These are phyloP conservation scores for Leishmania martiniquensis DNA, from an alignment of 208 protist genomes.

Conservation along the genomic window DNA sequence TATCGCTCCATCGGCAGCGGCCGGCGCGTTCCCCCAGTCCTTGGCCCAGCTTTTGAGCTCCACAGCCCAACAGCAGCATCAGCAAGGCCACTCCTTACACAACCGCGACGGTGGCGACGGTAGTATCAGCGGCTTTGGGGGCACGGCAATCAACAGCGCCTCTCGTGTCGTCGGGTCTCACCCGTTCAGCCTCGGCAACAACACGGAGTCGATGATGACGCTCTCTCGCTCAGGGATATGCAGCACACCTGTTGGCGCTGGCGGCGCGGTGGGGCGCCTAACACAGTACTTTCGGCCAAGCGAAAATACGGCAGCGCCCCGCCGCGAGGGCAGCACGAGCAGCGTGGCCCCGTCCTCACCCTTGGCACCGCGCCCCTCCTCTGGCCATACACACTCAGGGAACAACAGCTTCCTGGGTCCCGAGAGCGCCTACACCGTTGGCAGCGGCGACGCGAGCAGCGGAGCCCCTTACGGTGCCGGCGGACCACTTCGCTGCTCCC, in stretches of 20 bases:
- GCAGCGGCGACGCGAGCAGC: conserved; percentile 13
- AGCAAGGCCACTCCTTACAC: conserved; percentile 14
- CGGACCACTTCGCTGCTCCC: conserved; percentile 26
- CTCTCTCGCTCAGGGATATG: conserved; percentile 33
- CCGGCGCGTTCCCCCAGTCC: not conserved
- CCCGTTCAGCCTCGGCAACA: conserved; percentile 25
- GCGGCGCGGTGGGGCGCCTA: conserved; percentile 19
- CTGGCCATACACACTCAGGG: not conserved
- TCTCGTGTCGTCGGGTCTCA: conserved; percentile 7
- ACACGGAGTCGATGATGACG: conserved; percentile 24
- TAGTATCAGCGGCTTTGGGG: not conserved
- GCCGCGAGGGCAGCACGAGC: conserved; percentile 7
- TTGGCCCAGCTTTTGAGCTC: not conserved
- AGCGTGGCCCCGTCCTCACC: not conserved
- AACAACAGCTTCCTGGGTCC: conserved; percentile 20
- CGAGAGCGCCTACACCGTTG: conserved; percentile 16
- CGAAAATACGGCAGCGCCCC: conserved; percentile 17
- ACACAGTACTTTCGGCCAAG: conserved; percentile 35
- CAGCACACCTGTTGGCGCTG: conserved; percentile 16
- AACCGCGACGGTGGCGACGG: conserved; percentile 14
- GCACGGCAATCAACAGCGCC: not conserved
- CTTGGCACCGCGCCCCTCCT: conserved; percentile 8
- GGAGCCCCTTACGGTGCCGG: conserved; percentile 14
- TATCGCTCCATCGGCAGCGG: conserved; percentile 1
- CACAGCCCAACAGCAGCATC: conserved; percentile 2